These are phyloP conservation scores for Fusarium piperis DNA, from an alignment of 2,329 filamentous ascomycete genomes.

Conservation along the genomic window DNA sequence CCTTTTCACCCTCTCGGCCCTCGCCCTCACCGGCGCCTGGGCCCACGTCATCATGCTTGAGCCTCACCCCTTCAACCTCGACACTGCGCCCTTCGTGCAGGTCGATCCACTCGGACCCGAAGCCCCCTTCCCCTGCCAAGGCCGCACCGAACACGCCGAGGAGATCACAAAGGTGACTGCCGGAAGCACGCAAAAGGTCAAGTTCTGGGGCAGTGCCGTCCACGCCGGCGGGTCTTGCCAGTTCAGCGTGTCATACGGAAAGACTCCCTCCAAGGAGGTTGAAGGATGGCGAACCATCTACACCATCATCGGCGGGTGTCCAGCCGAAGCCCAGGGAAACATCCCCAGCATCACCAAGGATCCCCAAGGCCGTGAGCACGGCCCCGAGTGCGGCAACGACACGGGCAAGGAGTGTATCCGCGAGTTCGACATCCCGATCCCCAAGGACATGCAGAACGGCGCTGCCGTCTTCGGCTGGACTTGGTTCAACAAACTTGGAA, in stretches of 20 bases:
- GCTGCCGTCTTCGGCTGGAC: constrained; percentile 79
- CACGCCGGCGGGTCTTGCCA: constrained; percentile 43
- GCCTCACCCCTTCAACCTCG: constrained; percentile 44
- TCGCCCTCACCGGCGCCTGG: neutral
- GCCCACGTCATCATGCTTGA: constrained; percentile 42
- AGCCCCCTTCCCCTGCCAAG: constrained; percentile 40
- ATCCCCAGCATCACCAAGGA: constrained; percentile 11
- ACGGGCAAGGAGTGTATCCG: constrained; percentile 36
- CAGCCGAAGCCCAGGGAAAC: constrained; percentile 38
- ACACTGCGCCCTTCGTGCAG: constrained; percentile 36
- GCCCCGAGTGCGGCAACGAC: constrained; percentile 35
- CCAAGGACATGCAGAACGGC: constrained; percentile 47
- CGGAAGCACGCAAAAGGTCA: constrained; percentile 33
- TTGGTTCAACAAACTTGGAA: constrained; percentile 81
- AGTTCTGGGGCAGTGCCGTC: constrained; percentile 43
- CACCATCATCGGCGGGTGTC: constrained; percentile 39
- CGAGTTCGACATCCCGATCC: constrained; percentile 39
- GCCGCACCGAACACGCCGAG: constrained; percentile 29
- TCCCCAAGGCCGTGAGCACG: constrained; percentile 32
- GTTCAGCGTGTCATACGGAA: constrained; percentile 40
- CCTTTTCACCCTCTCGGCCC: neutral
- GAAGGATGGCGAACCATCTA: constrained; percentile 39
- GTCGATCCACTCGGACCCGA: constrained; percentile 30
- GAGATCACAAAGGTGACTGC: constrained; percentile 37
- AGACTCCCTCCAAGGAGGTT: constrained; percentile 26